Percentiles rank a stretch among this genome's conserved stretches.
phyloP scores from a whole-genome alignment of 129 eudicot species.

The Pittosporum tobira region DNA sequence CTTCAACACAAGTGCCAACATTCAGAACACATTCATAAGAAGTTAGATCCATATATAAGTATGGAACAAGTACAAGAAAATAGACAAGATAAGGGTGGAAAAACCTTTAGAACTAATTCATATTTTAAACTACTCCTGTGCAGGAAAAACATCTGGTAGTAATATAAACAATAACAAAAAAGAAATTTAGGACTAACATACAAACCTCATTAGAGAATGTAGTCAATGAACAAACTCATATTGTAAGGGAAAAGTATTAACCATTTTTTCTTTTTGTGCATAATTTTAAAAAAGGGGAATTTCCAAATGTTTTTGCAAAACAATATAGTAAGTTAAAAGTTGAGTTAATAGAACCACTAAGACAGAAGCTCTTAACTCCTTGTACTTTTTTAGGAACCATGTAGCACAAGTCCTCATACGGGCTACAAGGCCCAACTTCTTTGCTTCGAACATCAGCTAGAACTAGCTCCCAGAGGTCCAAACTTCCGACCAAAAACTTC shows the following conservation, averaged over 20 bases:
- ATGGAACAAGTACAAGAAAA: too few relatives aligned
- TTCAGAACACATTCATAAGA: constrained; percentile 16
- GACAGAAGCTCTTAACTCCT: not conserved
- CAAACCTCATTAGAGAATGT: not conserved
- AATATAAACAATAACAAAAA: not conserved
- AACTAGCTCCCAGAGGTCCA: not conserved
- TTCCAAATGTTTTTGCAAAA: not conserved
- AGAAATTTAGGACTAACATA: not conserved
- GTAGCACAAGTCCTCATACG: not conserved
- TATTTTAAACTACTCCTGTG: not conserved
- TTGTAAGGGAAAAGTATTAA: not conserved
- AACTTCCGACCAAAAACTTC: too few relatives aligned
- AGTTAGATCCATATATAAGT: too few relatives aligned
- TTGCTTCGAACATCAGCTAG: too few relatives aligned
- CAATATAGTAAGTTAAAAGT: not conserved
- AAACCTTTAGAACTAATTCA: not conserved
- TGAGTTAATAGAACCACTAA: not conserved
- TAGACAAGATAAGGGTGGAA: not conserved
- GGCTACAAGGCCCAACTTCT: not conserved
- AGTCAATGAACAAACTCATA: not conserved
- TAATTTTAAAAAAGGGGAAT: too few relatives aligned
- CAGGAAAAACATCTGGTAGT: not conserved
- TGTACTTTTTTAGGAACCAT: not conserved
- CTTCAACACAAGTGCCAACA: constrained; percentile 38
- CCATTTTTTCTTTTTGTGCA: too few relatives aligned